Evolutionary conservation across 768 basidiomycete genomes (phyloP), one percentile per base, ranked within the genome.

Genomic region (Leccinum subgranulosum): DNA sequence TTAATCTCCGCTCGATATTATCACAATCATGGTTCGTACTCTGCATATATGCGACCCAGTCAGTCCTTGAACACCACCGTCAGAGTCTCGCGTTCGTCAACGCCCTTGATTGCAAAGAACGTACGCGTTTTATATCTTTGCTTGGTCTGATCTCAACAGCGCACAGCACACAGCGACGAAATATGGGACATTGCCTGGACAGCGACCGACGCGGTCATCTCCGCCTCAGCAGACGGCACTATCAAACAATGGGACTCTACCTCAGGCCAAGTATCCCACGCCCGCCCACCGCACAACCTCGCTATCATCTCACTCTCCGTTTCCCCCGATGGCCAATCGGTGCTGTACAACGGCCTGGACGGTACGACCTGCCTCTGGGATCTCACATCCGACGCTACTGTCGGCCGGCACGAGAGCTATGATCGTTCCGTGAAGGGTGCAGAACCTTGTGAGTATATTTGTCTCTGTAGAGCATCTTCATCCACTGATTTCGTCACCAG

Each of bases 161-260:
- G 12, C 28, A 58, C 77, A 93, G 92, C 85, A 31, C 91, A 93
- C 73, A 75, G 78, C 54, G 90, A 91, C 71, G 83, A 90, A 58
- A 78, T 92, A 56, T 93, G 91, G 91, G 88, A 82, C 53, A 77
- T 87, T 8, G 73, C 78, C 17, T 93, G 90, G 90, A 87, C 90
- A 1, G 70, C 79, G 3, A 77, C 80, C 15, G 85, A 90, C 58
- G 80, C 76, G 12, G 79, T 82, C 4, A 71, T 93, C 33, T 90
- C 88, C 1, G 80, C 85, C 29, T 90, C 89, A 11, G 88, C 89
- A 1, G 92, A 93, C 65, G 92, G 92, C 4, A 79, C 82, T 6
- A 79, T 88, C 66, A 86, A 85, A 64, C 86, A 85, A 58, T 90
- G 86, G 86, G 79, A 87, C 60, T 77, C 87, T 21, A 75, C 78